Base-by-base conservation (phyloP, 331 rosid species). In the Phaseolus coccineus region DNA sequence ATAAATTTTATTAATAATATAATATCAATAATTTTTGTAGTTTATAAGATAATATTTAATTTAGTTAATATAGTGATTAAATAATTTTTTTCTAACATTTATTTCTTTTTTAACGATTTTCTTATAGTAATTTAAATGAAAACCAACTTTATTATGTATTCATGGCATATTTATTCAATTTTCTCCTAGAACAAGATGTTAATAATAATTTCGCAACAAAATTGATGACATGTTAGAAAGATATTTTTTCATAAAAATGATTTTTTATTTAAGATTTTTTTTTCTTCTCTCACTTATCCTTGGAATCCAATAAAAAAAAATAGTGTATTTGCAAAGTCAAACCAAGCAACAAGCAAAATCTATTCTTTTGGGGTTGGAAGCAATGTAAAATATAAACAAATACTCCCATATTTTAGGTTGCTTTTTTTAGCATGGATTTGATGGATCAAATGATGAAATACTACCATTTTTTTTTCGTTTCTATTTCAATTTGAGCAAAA, bases 261-360 rank as follows among this genome's bases (percentile, higher is more conserved):
- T 3, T 3, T 15, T 13, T 53, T n/a, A 10, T 28, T 58, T 53
- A 19, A 37, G 3, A 40, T 3, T 6, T 81, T 24, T 73, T 33
- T 35, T 35, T 35, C 39, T 3, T 67, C 48, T 53, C 51, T 9
- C 11, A 24, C 52, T 44, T 44, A 47, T 47, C 24, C 70, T 42
- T 63, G 7, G 15, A 35, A 74, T 53, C 66, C 76, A 79, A 51
- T 78, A 40, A 65, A 46, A 47, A 62, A 57, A 28, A 35, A 4
- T 1, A 35, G 9, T 57, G 24, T 22, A 47, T 11, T 15, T 6
- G 35, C 3, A 71, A 77, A 74, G 89, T 89, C 82, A 78, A 75
- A 75, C 68, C 73, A 37, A 6, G 58, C 44, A 57, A 72, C 77
- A 57, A 44, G 31, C 35, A 57, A 42, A 13, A 25, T 65, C 19